These are phyloP conservation scores for Mycena latifolia DNA, from an alignment of 768 basidiomycete species.

Conservation along the genomic window DNA sequence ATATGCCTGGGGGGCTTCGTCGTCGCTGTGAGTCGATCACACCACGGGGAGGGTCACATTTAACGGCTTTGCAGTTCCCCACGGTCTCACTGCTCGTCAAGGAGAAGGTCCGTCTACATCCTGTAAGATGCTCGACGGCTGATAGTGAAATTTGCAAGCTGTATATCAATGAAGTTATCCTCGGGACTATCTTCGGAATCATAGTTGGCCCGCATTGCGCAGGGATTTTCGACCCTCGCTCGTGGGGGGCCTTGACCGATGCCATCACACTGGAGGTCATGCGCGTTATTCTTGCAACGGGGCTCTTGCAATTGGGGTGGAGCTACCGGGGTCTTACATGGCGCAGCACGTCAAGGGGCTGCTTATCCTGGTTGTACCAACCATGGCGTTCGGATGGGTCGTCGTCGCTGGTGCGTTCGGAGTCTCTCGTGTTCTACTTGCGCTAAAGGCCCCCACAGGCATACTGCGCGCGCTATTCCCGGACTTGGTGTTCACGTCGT, in stretches of 20 bases:
- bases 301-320: background rate
- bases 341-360: background rate
- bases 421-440: no score
- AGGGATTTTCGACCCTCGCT: conserved; percentile 80
- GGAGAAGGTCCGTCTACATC: conserved; percentile 66
- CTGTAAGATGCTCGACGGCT: conserved; percentile 17
- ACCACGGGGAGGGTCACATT: no score
- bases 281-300: conserved; percentile 20
- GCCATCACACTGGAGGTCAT: conserved; percentile 89
- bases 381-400: conserved; percentile 82
- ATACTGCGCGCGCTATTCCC: conserved; percentile 83
- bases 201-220: conserved; percentile 80
- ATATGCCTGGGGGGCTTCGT: conserved; percentile 41
- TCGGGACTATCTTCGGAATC: conserved; percentile 81
- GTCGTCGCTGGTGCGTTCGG: conserved; percentile 74
- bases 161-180: conserved; percentile 94
- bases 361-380: conserved; percentile 72
- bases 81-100: conserved; percentile 86
- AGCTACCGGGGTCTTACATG: background rate
- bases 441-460: conserved; percentile 48
- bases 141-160: conserved; percentile 55
- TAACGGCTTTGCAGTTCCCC: conserved; percentile 69
- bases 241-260: conserved; percentile 69
- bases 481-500: conserved; percentile 74
- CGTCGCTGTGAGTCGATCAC: conserved; percentile 34